Conservation (phyloP, 345 rosid genomes). For the Eucalyptus regnans region DNA sequence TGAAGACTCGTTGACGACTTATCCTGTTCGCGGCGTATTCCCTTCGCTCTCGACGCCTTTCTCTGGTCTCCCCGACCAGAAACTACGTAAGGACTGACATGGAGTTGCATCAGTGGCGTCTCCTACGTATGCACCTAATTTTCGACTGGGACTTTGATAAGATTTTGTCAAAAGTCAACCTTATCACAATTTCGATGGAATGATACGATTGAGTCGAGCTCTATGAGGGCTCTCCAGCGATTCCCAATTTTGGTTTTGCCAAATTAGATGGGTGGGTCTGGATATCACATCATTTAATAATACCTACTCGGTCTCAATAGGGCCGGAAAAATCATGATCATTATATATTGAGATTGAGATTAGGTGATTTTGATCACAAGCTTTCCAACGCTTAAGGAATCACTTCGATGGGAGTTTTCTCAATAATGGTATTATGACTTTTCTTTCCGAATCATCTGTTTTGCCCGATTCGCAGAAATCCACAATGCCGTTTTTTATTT, state of each 20-base stretch:
- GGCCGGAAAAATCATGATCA: background rate
- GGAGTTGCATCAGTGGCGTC: background rate
- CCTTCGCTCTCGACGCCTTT: background rate
- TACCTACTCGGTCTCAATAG: background rate
- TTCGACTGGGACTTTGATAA: background rate
- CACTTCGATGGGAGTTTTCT: rapidly evolving
- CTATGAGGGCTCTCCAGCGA: background rate
- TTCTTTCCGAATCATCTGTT: background rate
- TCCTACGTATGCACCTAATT: background rate
- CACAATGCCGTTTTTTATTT: background rate
- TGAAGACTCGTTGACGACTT: background rate
- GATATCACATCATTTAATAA: background rate
- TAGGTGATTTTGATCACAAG: background rate
- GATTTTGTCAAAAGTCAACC: background rate
- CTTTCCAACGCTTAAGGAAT: rapidly evolving
- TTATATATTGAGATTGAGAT: background rate
- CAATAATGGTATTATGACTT: rapidly evolving
- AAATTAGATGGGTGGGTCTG: rapidly evolving
- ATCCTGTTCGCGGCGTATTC: background rate
- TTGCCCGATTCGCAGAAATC: background rate
- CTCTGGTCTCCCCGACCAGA: background rate
- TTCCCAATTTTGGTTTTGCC: background rate
- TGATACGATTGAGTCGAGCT: background rate
- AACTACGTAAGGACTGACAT: background rate
- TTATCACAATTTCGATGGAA: background rate